A percentile compares a stretch with the other conserved stretches of the same genome.
Conservation (phyloP, 371 early-diverging fungal species). For the Mucor racemosus region DNA sequence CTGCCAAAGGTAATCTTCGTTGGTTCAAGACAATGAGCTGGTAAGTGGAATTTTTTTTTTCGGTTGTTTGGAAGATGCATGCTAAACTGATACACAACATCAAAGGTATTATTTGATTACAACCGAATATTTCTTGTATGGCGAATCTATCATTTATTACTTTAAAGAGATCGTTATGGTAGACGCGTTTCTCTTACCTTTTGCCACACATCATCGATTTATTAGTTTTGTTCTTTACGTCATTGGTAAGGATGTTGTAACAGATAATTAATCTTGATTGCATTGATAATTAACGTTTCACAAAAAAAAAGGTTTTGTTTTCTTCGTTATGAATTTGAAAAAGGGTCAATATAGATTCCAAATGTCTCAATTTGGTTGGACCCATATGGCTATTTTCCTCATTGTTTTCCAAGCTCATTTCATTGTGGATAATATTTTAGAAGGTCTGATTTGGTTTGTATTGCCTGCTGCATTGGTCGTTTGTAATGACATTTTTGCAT, state of each 20-base stretch:
- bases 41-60: conserved; percentile 45
- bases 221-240: conserved; percentile 92
- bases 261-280: neutral
- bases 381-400: conserved; percentile 92
- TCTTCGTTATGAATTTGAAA: conserved; percentile 93
- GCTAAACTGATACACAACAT: neutral
- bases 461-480: conserved; percentile 93
- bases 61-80: no score
- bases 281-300: conserved; percentile 2
- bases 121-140: conserved; percentile 93
- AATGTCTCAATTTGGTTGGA: conserved; percentile 95
- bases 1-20: conserved; percentile 84
- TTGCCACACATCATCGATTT: conserved; percentile 94
- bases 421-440: conserved; percentile 95
- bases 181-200: conserved; percentile 81
- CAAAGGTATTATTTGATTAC: conserved; percentile 78
- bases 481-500: conserved; percentile 98
- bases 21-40: conserved; percentile 95
- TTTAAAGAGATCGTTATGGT: conserved; percentile 82
- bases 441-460: conserved; percentile 96
- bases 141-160: conserved; percentile 90
- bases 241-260: conserved; percentile 58
- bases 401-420: conserved; percentile 92
- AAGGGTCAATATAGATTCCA: conserved; percentile 90
- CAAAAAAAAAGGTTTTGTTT: conserved; percentile 75